Percentiles rank a stretch among this genome's conserved stretches.
These are phyloP conservation scores for Yamadazyma epiphylla DNA, from an alignment of 1,139 yeast species.

Conservation along the genomic window DNA sequence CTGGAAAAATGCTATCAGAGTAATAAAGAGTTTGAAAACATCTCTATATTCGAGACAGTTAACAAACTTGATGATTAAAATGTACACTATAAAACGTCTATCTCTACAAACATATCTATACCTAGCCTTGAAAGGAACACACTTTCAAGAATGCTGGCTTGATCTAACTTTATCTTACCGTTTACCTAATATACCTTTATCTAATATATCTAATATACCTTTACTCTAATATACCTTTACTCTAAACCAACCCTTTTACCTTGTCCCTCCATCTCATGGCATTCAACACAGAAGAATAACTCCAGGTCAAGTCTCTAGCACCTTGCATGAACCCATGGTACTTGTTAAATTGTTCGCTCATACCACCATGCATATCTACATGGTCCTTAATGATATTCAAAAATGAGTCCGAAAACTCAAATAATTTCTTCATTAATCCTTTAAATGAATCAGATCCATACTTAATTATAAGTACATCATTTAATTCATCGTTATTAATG, in stretches of 20 bases:
- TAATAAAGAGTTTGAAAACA: slow-evolving; percentile 28
- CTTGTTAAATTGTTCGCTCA: slow-evolving; percentile 87
- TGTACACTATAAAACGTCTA: background rate
- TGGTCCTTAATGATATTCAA: slow-evolving; percentile 69
- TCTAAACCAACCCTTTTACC: slow-evolving; percentile 1
- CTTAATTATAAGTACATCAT: slow-evolving; percentile 21
- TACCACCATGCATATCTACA: slow-evolving; percentile 65
- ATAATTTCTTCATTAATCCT: slow-evolving; percentile 42
- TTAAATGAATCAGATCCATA: slow-evolving; percentile 47
- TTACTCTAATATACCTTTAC: too few relatives aligned
- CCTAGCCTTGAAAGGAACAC: too few relatives aligned
- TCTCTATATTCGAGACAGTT: slow-evolving; percentile 52
- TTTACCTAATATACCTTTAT: too few relatives aligned
- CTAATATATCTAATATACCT: too few relatives aligned
- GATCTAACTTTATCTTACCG: too few relatives aligned
- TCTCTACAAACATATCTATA: too few relatives aligned
- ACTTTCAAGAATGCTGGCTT: too few relatives aligned
- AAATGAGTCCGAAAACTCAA: slow-evolving; percentile 71
- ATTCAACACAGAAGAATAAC: slow-evolving; percentile 76
- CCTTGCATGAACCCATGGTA: slow-evolving; percentile 85
- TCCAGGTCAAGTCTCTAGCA: slow-evolving; percentile 87
- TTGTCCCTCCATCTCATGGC: slow-evolving; percentile 59
- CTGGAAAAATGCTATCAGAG: slow-evolving; percentile 40
- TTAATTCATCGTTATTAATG: slow-evolving; percentile 27
- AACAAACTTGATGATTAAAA: slow-evolving; percentile 28